Evolutionary conservation across 176 grass and related monocot species (phyloP).

Genomic region (Triticum turgidum): DNA sequence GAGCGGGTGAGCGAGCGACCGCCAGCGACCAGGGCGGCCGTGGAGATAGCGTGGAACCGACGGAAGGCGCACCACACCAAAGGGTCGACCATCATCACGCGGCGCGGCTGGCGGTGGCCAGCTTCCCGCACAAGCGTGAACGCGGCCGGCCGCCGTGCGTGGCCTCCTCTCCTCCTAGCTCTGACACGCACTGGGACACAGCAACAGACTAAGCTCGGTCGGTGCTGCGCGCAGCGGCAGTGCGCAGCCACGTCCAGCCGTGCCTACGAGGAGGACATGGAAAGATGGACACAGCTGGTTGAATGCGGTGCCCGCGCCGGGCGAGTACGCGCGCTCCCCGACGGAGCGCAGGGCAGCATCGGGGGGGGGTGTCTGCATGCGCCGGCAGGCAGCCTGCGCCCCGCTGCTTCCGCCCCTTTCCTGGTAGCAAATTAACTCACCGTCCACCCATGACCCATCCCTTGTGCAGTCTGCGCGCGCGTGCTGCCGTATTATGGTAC

Average conservation of each 20-base stretch:
- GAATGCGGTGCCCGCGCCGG: no score
- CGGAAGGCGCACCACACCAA: conserved; percentile 2
- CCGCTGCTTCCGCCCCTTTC: neutral
- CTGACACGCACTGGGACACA: neutral
- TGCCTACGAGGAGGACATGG: no score
- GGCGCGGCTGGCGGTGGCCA: neutral
- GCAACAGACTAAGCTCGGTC: neutral
- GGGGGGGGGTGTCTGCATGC: neutral
- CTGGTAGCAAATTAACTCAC: neutral
- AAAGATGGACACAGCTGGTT: no score
- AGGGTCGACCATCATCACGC: neutral
- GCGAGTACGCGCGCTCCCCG: neutral
- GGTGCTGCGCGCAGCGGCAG: neutral
- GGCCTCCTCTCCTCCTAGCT: no score
- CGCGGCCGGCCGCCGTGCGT: neutral
- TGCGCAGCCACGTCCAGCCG: no score
- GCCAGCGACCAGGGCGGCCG: no score
- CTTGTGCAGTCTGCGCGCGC: neutral
- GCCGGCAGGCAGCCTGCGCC: conserved; percentile 24
- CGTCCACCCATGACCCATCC: neutral
- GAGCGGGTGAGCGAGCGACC: no score
- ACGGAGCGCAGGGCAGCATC: neutral
- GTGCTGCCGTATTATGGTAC: neutral
- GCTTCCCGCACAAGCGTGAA: neutral
- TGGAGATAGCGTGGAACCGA: neutral